Percentiles rank a stretch among this genome's conserved stretches.
These are phyloP conservation scores for Citropsis articulata DNA, from an alignment of 345 rosid species.

Conservation along the genomic window DNA sequence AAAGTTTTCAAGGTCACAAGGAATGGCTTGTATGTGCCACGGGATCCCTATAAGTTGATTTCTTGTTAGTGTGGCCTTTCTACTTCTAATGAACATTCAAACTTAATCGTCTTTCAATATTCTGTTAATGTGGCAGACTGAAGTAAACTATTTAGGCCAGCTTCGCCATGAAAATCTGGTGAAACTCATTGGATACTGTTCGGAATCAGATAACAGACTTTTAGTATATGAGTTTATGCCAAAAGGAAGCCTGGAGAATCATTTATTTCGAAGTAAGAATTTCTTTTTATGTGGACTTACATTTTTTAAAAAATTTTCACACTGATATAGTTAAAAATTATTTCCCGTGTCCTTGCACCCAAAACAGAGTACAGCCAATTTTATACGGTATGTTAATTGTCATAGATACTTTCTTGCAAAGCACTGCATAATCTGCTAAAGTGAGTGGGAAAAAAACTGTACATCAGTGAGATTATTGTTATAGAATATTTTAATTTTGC, in stretches of 20 bases:
- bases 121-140: constrained; percentile 45
- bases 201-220: constrained; percentile 62
- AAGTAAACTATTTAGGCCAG: constrained; percentile 76
- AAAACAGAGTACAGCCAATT: background rate
- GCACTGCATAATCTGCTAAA: background rate
- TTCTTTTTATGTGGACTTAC: background rate
- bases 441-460: background rate
- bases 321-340: background rate
- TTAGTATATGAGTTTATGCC: constrained; percentile 88
- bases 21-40: constrained; percentile 68
- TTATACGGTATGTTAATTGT: background rate
- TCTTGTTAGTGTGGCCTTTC: background rate
- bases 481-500: no score
- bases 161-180: constrained; percentile 80
- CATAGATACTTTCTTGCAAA: background rate
- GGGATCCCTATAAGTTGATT: background rate
- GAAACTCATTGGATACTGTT: constrained; percentile 77
- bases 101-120: background rate
- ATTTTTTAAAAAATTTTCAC: background rate
- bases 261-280: constrained; percentile 75
- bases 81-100: background rate
- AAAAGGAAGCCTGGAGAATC: constrained; percentile 88
- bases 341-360: background rate
- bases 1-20: constrained; percentile 72
- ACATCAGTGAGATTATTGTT: background rate